Evolutionary conservation across 1,139 yeast species (phyloP).

Genomic region (Eremothecium gossypii): DNA sequence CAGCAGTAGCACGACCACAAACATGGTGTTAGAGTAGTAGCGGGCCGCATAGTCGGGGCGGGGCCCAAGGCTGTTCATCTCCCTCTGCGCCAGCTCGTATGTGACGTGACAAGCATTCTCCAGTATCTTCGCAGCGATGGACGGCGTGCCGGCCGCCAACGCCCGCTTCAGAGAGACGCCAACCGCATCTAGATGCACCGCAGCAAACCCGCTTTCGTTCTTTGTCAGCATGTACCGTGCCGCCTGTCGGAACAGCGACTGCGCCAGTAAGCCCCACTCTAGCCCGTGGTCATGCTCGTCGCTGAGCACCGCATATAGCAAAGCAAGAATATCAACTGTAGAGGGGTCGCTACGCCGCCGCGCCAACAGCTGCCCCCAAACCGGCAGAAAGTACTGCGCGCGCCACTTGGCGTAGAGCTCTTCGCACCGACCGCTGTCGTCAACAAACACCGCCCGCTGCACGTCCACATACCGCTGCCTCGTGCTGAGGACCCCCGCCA

Average conservation of each 20-base stretch:
- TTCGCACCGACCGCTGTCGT: conserved; percentile 15
- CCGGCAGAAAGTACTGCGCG: conserved; percentile 15
- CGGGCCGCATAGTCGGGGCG: conserved; percentile 10
- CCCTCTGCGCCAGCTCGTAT: conserved; percentile 13
- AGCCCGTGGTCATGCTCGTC: conserved; percentile 9
- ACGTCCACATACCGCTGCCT: conserved; percentile 11
- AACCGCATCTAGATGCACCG: conserved; percentile 5
- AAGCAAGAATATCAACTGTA: conserved; percentile 7
- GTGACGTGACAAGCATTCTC: conserved; percentile 8
- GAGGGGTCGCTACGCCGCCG: conserved; percentile 1
- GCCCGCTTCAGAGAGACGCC: conserved; percentile 5
- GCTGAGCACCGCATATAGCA: conserved; percentile 12
- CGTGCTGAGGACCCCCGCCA: conserved; percentile 22
- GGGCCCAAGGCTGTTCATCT: conserved; percentile 10
- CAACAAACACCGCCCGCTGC: conserved; percentile 18
- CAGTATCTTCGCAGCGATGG: conserved; percentile 7
- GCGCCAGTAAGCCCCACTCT: conserved; percentile 14
- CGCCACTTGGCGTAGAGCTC: conserved; percentile 18
- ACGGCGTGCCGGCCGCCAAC: background rate
- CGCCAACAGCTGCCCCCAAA: conserved; percentile 14
- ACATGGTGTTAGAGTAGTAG: conserved; percentile 16
- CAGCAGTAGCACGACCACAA: conserved; percentile 17
- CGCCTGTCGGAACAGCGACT: conserved; percentile 11
- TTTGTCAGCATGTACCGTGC: conserved; percentile 9
- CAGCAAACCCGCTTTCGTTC: conserved; percentile 6